Percentiles rank a stretch among this genome's conserved stretches.
phyloP scores from a whole-genome alignment of 2,329 filamentous ascomycete genomes.

The Aspergillus pseudonomiae region DNA sequence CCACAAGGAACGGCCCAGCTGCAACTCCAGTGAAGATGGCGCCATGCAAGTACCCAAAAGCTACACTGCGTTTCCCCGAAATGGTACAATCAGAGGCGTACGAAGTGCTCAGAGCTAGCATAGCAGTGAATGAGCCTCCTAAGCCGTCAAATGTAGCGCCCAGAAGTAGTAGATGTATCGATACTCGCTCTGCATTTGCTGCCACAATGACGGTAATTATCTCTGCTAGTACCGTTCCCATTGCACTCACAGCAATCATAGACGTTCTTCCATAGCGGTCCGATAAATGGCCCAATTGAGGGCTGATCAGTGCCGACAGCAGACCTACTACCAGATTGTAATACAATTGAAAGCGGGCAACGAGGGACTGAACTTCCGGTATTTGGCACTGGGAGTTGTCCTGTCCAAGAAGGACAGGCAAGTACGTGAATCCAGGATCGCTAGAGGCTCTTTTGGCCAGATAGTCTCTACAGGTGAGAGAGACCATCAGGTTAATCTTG shows the following conservation, averaged over 20 bases:
- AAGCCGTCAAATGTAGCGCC: slow-evolving; percentile 80
- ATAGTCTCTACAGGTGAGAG: slow-evolving; percentile 81
- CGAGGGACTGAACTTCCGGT: slow-evolving; percentile 74
- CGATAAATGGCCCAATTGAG: slow-evolving; percentile 80
- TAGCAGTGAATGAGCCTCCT: slow-evolving; percentile 84
- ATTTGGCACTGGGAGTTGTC: slow-evolving; percentile 80
- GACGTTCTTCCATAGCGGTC: slow-evolving; percentile 81
- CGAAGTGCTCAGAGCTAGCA: slow-evolving; percentile 76
- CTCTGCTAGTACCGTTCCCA: slow-evolving; percentile 75
- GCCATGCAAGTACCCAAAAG: slow-evolving; percentile 88
- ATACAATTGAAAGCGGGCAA: slow-evolving; percentile 77
- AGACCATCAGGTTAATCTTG: slow-evolving; percentile 82
- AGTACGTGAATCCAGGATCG: slow-evolving; percentile 63
- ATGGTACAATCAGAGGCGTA: slow-evolving; percentile 89
- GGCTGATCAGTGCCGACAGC: slow-evolving; percentile 78
- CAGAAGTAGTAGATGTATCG: slow-evolving; percentile 77
- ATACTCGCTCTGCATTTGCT: slow-evolving; percentile 70
- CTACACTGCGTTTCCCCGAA: slow-evolving; percentile 75
- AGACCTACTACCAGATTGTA: slow-evolving; percentile 74
- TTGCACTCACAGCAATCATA: slow-evolving; percentile 72
- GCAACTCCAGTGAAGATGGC: slow-evolving; percentile 89
- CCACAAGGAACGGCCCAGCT: slow-evolving; percentile 78
- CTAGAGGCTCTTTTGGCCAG: slow-evolving; percentile 66
- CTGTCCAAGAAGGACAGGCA: slow-evolving; percentile 67
- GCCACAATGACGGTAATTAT: slow-evolving; percentile 77